Evolutionary conservation across 2,329 filamentous ascomycete genomes (phyloP), one percentile per base, ranked within the genome.

Genomic region (Fusarium sp.): DNA sequence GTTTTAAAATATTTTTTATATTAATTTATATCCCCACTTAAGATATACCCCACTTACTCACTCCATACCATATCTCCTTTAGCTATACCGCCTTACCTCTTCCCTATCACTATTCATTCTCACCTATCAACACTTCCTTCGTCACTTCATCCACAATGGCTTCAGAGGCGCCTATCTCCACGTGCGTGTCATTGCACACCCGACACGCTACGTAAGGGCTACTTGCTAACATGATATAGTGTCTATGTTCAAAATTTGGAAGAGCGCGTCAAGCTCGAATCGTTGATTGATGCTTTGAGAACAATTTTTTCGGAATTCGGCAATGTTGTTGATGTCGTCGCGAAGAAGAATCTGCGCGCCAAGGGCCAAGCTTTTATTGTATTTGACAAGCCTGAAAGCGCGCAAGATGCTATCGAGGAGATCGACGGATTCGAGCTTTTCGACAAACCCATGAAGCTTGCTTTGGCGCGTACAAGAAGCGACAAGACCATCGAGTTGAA

Each of bases 281-380:
- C 88, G 11, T 85, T 98, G 55, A 92, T 91, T 70, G 87, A 91
- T 70, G 88, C 92, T 0, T 86, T 99, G 17, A 83, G 82, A 22
- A 89, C 91, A 67, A 86, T 98, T 75, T 98, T 98, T 82, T 90
- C 90, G 67, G 93, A 97, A 80, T 98, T 96, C 80, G 96, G 96
- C 68, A 90, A 85, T 59, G 89, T 97, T 65, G 82, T 97, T 73
- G 94, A 97, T 67, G 88, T 97, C 52, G 88, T 97, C 62, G 93
- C 93, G 44, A 97, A 97, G 84, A 93, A 89, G 69, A 98, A 97
- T 79, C 81, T 98, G 31, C 94, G 93, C 78, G 93, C 94, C 43
- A 98, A 97, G 79, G 96, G 96, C 14, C 96, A 99, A 81, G 96
- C 96, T 1, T 99, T 99, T 77, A 83, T 99, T 50, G 94, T 98